Evolutionary conservation across 441 rosid genomes (phyloP).

Genomic region (Bocquillonia castaneifolia): DNA sequence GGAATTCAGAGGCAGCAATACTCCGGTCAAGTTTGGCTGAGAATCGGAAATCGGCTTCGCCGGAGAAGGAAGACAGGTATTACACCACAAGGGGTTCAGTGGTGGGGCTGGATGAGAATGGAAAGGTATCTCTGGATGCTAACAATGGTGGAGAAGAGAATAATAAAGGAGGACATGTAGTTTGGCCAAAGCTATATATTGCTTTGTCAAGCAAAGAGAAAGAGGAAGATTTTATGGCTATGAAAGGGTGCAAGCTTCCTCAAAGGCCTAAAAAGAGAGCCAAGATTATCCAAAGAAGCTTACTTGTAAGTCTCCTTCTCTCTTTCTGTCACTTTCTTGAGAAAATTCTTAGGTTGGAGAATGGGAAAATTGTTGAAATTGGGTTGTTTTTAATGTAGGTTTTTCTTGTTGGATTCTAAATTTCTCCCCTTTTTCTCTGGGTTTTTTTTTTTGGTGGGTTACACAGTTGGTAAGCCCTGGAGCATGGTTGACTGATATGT

Average conservation of each 20-base stretch:
- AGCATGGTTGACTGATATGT: conserved; percentile 70
- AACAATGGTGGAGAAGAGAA: conserved; percentile 35
- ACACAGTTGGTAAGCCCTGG: conserved; percentile 71
- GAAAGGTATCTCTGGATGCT: conserved; percentile 40
- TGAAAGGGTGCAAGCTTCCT: conserved; percentile 75
- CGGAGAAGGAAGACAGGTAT: conserved; percentile 54
- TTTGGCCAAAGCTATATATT: conserved; percentile 59
- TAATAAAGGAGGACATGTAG: conserved; percentile 28
- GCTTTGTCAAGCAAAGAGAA: conserved; percentile 64
- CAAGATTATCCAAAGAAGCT: conserved; percentile 57
- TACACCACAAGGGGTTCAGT: conserved; percentile 54
- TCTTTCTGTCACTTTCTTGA: background rate
- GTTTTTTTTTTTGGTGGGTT: conserved; percentile 24
- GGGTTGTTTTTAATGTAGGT: background rate
- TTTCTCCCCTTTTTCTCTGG: background rate
- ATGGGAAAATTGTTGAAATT: background rate
- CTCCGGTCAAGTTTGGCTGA: conserved; percentile 32
- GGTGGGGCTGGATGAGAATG: conserved; percentile 45
- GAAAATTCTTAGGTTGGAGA: background rate
- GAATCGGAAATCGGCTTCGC: conserved; percentile 38
- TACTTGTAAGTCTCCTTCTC: conserved; percentile 43
- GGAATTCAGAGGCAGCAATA: conserved; percentile 46
- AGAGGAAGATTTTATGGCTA: conserved; percentile 68
- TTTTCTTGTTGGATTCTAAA: background rate
- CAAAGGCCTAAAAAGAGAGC: conserved; percentile 77